A percentile compares a stretch with the other conserved stretches of the same genome.
These are phyloP conservation scores for Ricinus communis DNA, from an alignment of 345 rosid species.

Conservation along the genomic window DNA sequence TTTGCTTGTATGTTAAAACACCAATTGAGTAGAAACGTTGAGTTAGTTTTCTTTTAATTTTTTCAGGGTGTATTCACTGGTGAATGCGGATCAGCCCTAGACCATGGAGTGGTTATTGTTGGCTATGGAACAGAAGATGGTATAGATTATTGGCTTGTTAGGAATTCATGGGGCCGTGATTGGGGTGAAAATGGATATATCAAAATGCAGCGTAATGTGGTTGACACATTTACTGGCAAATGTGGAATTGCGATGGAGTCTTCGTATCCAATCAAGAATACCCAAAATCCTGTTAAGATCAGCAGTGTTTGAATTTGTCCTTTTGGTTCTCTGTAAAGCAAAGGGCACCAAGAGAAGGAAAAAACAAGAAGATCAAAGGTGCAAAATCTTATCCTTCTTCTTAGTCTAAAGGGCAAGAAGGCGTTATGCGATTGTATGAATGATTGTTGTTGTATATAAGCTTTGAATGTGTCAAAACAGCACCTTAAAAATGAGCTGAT, in stretches of 20 bases:
- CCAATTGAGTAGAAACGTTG: too few relatives aligned
- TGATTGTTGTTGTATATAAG: too few relatives aligned
- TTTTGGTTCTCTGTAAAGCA: too few relatives aligned
- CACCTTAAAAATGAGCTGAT: too few relatives aligned
- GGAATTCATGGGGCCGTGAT: conserved; percentile 28
- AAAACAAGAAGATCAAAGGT: too few relatives aligned
- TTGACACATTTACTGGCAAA: conserved; percentile 16
- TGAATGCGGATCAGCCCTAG: conserved; percentile 26
- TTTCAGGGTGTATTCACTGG: conserved; percentile 28
- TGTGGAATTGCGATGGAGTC: conserved; percentile 34
- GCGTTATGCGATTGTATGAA: too few relatives aligned
- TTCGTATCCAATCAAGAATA: conserved; percentile 29
- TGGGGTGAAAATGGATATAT: conserved; percentile 32
- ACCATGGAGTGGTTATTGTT: conserved; percentile 27
- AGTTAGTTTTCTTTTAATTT: too few relatives aligned
- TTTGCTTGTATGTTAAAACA: too few relatives aligned
- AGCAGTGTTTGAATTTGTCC: conserved; percentile 44
- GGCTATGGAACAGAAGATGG: conserved; percentile 29
- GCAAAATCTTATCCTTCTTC: too few relatives aligned
- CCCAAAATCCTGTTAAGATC: conserved; percentile 19
- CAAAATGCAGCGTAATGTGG: conserved; percentile 20
- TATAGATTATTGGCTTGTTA: conserved; percentile 24
- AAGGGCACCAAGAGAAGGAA: too few relatives aligned
- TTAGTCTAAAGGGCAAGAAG: too few relatives aligned
- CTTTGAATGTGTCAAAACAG: too few relatives aligned